Evolutionary conservation across 805 yeast species (phyloP).

Genomic region (Osmozyma mogii): DNA sequence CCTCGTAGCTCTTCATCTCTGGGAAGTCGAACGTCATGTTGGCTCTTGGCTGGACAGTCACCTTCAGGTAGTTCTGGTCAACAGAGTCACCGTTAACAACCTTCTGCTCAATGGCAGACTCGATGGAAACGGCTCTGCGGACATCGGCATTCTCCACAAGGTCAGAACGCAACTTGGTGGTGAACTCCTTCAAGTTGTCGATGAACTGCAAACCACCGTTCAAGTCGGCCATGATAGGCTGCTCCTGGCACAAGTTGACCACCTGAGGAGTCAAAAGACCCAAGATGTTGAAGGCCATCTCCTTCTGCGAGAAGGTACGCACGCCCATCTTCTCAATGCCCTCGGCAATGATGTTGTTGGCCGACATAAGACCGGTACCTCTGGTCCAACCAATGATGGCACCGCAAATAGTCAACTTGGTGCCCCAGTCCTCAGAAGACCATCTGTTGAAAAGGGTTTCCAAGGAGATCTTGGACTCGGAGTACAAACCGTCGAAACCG

Average conservation of each 20-base stretch:
- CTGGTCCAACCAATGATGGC: conserved; percentile 99
- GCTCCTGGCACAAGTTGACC: conserved; percentile 78
- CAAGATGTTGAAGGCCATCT: conserved; percentile 96
- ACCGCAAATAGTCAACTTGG: conserved; percentile 93
- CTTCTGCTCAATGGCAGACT: conserved; percentile 80
- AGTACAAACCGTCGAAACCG: conserved; percentile 96
- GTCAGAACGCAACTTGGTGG: conserved; percentile 69
- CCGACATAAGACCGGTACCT: conserved; percentile 99
- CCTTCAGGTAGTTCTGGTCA: conserved; percentile 76
- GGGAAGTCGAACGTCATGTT: conserved; percentile 95
- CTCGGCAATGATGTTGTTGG: conserved; percentile 94
- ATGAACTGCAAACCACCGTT: conserved; percentile 97
- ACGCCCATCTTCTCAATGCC: conserved; percentile 95
- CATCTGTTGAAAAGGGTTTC: conserved; percentile 98
- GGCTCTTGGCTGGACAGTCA: conserved; percentile 83
- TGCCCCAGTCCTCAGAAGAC: conserved; percentile 95
- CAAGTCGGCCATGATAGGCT: conserved; percentile 95
- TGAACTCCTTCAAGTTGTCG: conserved; percentile 83
- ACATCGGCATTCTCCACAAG: conserved; percentile 78
- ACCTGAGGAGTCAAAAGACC: conserved; percentile 89
- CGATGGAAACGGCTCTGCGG: conserved; percentile 92
- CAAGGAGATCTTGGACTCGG: conserved; percentile 91
- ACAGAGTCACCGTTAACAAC: conserved; percentile 83
- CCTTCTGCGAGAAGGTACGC: conserved; percentile 96
- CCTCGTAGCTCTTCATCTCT: conserved; percentile 64